Base-by-base conservation (phyloP, 148 eudicot species). In the Salicornia ramosissima region DNA sequence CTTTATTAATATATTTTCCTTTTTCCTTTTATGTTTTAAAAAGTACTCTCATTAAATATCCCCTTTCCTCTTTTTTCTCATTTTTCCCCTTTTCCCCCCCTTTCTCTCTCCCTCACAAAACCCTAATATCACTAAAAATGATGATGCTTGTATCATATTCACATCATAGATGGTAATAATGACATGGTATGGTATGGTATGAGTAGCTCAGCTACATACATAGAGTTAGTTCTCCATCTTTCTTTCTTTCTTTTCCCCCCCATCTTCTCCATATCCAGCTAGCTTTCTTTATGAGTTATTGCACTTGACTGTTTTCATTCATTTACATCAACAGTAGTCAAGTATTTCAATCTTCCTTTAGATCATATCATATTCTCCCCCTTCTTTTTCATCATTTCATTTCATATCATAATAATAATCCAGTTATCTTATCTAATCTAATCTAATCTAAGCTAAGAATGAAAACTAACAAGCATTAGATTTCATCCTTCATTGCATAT, bases 121-220 rank as follows among this genome's bases (percentile, higher is more conserved):
- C 40, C 40, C 40, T 36, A 36, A 36, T 36, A 36, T 36, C 8
- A 36, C 40, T 4, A 36, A 36, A 36, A 36, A 36, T 36, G 40
- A 8, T 36, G 4, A 47, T 19, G 18, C 63, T 19, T n/a, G n/a
- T n/a, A n/a, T n/a, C n/a, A n/a, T n/a, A n/a, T n/a, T 10, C 63
- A 28, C 40, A 57, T 25, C 40, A 57, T 4, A 57, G n/a, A 13
- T 12, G 49, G 40, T 36, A 64, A n/a, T n/a, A n/a, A n/a, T n/a
- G n/a, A n/a, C n/a, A n/a, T n/a, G n/a, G n/a, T n/a, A n/a, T n/a
- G n/a, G n/a, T n/a, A n/a, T n/a, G n/a, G n/a, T 6, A 11, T 5
- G 16, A 72, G 70, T 76, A 64, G 74, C 74, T 76, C 30, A 76
- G 39, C 79, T 70, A 70, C 66, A 69, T 33, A 28, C 22, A 13